Conservation (phyloP, 495 filamentous ascomycete species). For the Beverwykella pulmonaria region DNA sequence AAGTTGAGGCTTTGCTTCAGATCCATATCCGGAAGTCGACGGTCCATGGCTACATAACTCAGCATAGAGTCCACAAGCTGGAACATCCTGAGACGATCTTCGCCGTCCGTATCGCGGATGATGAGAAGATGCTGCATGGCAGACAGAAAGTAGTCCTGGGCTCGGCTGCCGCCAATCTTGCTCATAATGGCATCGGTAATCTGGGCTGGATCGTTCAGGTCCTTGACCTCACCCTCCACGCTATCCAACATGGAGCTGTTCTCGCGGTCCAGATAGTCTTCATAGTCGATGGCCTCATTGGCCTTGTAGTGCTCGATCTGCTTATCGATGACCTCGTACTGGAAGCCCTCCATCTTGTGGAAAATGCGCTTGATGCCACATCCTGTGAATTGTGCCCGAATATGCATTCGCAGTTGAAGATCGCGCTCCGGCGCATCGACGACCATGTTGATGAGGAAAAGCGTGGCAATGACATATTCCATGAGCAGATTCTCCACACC, state of each 20-base stretch:
- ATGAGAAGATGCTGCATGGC: constrained; percentile 93
- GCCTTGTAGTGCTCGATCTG: constrained; percentile 91
- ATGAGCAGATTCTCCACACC: constrained; percentile 99
- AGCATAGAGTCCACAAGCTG: constrained; percentile 98
- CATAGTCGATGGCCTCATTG: constrained; percentile 97
- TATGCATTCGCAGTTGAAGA: constrained; percentile 87
- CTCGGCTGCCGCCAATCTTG: constrained; percentile 77
- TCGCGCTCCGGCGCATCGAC: constrained; percentile 89
- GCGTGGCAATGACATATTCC: constrained; percentile 96
- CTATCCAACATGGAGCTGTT: constrained; percentile 86
- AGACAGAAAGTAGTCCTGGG: constrained; percentile 94
- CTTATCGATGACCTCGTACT: constrained; percentile 98
- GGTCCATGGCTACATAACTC: constrained; percentile 98
- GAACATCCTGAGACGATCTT: constrained; percentile 94
- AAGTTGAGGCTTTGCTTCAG: constrained; percentile 96
- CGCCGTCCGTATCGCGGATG: constrained; percentile 88
- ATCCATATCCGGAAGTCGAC: constrained; percentile 92
- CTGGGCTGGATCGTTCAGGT: constrained; percentile 89
- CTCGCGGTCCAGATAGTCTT: constrained; percentile 92
- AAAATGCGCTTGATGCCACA: constrained; percentile 94
- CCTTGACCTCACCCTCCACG: constrained; percentile 87
- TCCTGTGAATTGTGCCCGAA: constrained; percentile 92
- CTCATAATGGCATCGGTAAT: constrained; percentile 93
- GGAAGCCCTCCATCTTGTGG: constrained; percentile 96
- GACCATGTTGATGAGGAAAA: constrained; percentile 96